phyloP scores from a whole-genome alignment of 805 yeast species.

The Saccharomyces paradoxus region DNA sequence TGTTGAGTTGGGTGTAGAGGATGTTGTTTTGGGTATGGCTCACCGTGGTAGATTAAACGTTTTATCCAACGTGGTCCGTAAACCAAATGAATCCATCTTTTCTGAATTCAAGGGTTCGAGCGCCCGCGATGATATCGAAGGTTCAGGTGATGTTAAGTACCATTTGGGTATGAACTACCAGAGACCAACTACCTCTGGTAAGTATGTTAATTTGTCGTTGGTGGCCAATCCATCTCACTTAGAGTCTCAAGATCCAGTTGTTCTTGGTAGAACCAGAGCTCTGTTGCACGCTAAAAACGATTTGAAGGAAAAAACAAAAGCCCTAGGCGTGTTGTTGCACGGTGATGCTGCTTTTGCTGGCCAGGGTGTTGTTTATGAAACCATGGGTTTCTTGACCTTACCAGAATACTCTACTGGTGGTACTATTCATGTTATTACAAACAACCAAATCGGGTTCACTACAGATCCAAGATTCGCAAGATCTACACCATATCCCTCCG shows the following conservation, averaged over 20 bases:
- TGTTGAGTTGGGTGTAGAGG: constrained; percentile 89
- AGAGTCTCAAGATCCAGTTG: constrained; percentile 99
- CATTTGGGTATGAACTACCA: constrained; percentile 98
- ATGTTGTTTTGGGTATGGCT: constrained; percentile 97
- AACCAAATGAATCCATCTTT: constrained; percentile 96
- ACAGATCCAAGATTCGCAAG: constrained; percentile 97
- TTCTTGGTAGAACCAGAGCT: constrained; percentile 95
- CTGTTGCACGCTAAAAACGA: constrained; percentile 87
- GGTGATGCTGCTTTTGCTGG: constrained; percentile 99
- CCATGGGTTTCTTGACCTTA: constrained; percentile 86
- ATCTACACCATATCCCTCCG: constrained; percentile 97
- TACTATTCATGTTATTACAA: constrained; percentile 89
- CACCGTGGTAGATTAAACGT: constrained; percentile 98
- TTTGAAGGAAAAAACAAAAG: constrained; percentile 72
- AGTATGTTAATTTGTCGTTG: constrained; percentile 85
- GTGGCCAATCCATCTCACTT: constrained; percentile 99
- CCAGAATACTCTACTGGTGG: constrained; percentile 98
- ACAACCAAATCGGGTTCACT: constrained; percentile 98
- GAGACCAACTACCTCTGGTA: constrained; percentile 98
- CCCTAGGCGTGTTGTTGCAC: constrained; percentile 86
- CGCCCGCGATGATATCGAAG: constrained; percentile 68
- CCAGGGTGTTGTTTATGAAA: constrained; percentile 98
- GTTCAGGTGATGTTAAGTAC: constrained; percentile 98
- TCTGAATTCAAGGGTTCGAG: constrained; percentile 86
- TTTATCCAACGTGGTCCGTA: constrained; percentile 95